Base-by-base conservation (phyloP, 2,329 filamentous ascomycete species). In the Colletotrichum phormii region DNA sequence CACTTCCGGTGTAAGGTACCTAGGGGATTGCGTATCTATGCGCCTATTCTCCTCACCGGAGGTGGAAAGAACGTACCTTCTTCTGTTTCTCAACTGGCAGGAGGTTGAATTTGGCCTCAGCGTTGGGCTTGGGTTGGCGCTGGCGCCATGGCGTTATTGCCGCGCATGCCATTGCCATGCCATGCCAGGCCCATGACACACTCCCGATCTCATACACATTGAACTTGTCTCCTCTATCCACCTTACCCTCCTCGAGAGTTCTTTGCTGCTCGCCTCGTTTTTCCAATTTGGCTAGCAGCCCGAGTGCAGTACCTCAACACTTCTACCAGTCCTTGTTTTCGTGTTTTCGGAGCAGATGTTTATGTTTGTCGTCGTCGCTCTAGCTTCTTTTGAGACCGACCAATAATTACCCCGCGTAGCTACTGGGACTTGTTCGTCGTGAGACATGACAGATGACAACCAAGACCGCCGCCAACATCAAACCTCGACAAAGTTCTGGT, bases 261-360 rank as follows among this genome's bases (percentile, higher is more conserved):
- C 29, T 24, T 53, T 35, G 61, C 61, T 24, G 61, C 61, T 24
- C 61, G 61, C 46, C 61, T 64, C 61, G 13, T 54, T 13, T 26
- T n/a, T 42, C 15, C 33, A 6, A 26, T 29, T 7, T 13, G n/a
- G n/a, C 15, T 31, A 53, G 4, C 18, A 49, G 31, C 31, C 31
- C 3, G 49, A 35, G 46, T n/a, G n/a, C n/a, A 18, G 61, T n/a
- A 37, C 29, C 51, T 35, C n/a, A 8, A 53, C 9, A 18, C 12
- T 8, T 35, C 15, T 12, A 42, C 29, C n/a, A 22, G 18, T 22
- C 26, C 26, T 35, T 35, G 29, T 29, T 18, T 62, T 51, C 12
- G n/a, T 35, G n/a, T 46, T 31, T 29, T 26, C 58, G 33, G 35
- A 9, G 57, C 35, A 61, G 3, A 13, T 46, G 13, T 22, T 58